Base-by-base conservation (phyloP, 139 green algal genomes). In the Axilococcus clingmanii region DNA sequence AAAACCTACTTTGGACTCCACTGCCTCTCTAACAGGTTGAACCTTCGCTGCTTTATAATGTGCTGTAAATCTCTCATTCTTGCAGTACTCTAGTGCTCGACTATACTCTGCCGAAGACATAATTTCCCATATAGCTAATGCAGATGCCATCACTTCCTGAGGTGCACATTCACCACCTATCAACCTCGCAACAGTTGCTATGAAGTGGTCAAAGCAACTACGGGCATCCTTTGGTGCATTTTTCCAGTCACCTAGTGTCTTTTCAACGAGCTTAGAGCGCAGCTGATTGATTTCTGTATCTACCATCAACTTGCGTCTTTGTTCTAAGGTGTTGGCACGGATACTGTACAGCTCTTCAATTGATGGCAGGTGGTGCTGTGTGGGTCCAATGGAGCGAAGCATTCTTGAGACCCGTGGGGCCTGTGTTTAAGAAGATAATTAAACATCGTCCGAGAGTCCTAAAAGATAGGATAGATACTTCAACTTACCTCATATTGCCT, bases 61-160 rank as follows among this genome's bases (percentile, higher is more conserved):
- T 49, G 41, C 9, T 12, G 12, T 9, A 16, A 16, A 14, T n/a
- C 45, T 23, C 31, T 32, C 17, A 8, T 12, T 6, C 9, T n/a
- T 22, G 24, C 48, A 48, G 23, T 19, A 12, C 42, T 17, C 15
- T 11, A 1, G n/a, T n/a, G n/a, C n/a, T n/a, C n/a, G n/a, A n/a
- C n/a, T n/a, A n/a, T n/a, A 19, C 2, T 7, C 2, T 30, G 37
- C 40, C n/a, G 23, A 9, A 1, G 9, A 31, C 17, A 66, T 30
- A 17, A 31, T 50, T 6, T 38, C 17, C 52, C 54, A 68, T 7
- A 50, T 24, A 12, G 50, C 30, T 22, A 4, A 5, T 1, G 53
- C 52, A 38, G 54, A 34, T 7, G 45, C 58, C 3, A 37, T 34
- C 48, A 66, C 58, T 36, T 66, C 58, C 34, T 56, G 35, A 20